Base-by-base conservation (phyloP, 2,329 filamentous ascomycete genomes). In the Talaromyces sp. region DNA sequence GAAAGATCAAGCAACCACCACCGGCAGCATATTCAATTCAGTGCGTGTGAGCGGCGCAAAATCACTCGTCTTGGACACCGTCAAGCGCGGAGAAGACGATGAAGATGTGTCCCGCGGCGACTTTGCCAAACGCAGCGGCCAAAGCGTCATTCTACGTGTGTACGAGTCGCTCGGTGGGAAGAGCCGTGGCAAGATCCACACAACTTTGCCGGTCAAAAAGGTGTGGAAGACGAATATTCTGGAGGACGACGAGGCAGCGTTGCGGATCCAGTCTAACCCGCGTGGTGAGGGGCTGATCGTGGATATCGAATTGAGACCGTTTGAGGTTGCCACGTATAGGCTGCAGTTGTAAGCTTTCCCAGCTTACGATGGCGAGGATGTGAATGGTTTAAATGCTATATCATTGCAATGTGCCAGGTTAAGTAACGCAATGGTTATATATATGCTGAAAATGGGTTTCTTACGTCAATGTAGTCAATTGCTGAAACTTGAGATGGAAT, bases 21-120 rank as follows among this genome's bases (percentile, higher is more conserved):
- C 49, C 58, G 19, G 59, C 63, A 8, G 61, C 13, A 56, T 73
- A 3, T 75, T 79, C 60, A 77, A 79, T 41, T 84, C 89, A 0
- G 84, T 97, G 70, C 83, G 83, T 63, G 77, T 97, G n/a, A 80
- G 81, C 1, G 88, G 88, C 52, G 81, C 82, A 51, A 72, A 81
- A 10, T 88, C 89, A 2, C 79, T 99, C 21, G 80, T 99, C 3
- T 80, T 99, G 0, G 95, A 99, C 72, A 89, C 88, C 0, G 83
- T 99, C 74, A 99, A 99, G 82, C 88, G 95, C 60, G 95, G 91
- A n/a, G 90, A 93, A 71, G 90, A 93, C 68, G 90, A 93, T 66
- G 87, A 89, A 69, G 90, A 92, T 66, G 84, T 81, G 9, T 77
- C 76, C 2, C 68, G 81, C 3, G 84, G 84, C 24, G 83, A 84